Evolutionary conservation across 108 stramenopile species (phyloP).

Genomic region (Stephanodiscus triporus): DNA sequence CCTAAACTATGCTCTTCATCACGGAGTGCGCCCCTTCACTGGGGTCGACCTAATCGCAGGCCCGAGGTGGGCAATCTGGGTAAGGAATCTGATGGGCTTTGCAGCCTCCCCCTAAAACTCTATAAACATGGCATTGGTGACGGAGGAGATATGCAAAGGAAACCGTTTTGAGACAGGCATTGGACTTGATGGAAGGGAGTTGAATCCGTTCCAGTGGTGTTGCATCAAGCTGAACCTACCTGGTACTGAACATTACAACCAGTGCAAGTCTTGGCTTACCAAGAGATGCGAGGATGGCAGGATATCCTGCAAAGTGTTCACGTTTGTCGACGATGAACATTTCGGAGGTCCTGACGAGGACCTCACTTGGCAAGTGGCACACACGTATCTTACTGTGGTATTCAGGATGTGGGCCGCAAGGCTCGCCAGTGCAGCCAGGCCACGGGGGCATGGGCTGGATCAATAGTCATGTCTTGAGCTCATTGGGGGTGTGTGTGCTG

Average conservation of each 20-base stretch:
- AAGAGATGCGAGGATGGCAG: conserved; percentile 40
- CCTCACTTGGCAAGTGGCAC: conserved; percentile 6
- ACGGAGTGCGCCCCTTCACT: conserved; percentile 10
- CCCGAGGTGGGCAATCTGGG: conserved; percentile 39
- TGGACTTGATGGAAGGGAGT: not conserved
- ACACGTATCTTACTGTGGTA: conserved; percentile 27
- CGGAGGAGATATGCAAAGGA: conserved; percentile 37
- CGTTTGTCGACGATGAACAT: conserved; percentile 46
- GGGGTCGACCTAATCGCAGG: conserved; percentile 26
- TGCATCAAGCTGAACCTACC: conserved; percentile 48
- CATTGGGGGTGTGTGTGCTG: conserved; percentile 27
- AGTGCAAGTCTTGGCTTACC: conserved; percentile 39
- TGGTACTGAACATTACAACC: conserved; percentile 30
- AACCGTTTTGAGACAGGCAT: conserved; percentile 14
- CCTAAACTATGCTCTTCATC: conserved; percentile 14
- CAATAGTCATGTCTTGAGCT: conserved; percentile 15
- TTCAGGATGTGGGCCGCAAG: conserved; percentile 55
- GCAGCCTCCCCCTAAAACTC: conserved; percentile 35
- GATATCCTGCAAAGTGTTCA: conserved; percentile 33
- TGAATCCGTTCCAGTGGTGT: conserved; percentile 51
- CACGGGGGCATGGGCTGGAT: conserved; percentile 57
- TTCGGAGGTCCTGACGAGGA: conserved; percentile 8
- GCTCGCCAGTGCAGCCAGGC: conserved; percentile 13
- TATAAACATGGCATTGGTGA: conserved; percentile 23
- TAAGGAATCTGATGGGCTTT: conserved; percentile 47